These are phyloP conservation scores for Spironucleus salmonicida DNA, from an alignment of 208 protist genomes.

Conservation along the genomic window DNA sequence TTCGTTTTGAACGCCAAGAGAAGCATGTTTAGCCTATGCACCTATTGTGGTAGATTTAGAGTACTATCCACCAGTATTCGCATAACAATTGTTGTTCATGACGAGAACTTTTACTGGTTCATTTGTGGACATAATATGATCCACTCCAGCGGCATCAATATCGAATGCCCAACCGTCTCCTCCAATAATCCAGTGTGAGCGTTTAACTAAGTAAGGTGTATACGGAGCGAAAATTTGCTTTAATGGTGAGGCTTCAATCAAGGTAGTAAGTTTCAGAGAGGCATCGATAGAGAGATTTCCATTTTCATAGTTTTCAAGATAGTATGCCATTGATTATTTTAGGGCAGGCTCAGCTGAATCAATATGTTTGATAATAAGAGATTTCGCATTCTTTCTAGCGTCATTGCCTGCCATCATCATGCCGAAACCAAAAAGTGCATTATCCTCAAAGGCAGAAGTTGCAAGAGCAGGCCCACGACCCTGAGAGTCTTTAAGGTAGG, in stretches of 20 bases:
- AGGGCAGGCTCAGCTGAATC: constrained; percentile 3
- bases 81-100: constrained; percentile 55
- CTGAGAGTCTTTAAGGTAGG: constrained; percentile 51
- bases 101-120: constrained; percentile 54
- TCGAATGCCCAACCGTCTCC: constrained; percentile 58
- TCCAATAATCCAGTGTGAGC: constrained; percentile 51
- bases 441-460: constrained; percentile 57
- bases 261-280: constrained; percentile 4
- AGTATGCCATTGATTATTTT: constrained; percentile 7
- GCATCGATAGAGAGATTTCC: constrained; percentile 18
- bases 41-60: constrained; percentile 50
- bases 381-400: too few relatives aligned
- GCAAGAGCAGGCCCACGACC: constrained; percentile 54
- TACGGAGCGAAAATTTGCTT: neutral
- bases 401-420: constrained; percentile 47
- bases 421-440: constrained; percentile 54
- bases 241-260: too few relatives aligned
- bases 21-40: constrained; percentile 46
- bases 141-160: constrained; percentile 52
- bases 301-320: constrained; percentile 20
- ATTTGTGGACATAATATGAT: constrained; percentile 49
- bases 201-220: constrained; percentile 32
- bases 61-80: constrained; percentile 54
- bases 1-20: constrained; percentile 39
- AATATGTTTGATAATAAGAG: too few relatives aligned